Conservation (phyloP, 129 eudicot genomes). For the Kitagawia praeruptora region DNA sequence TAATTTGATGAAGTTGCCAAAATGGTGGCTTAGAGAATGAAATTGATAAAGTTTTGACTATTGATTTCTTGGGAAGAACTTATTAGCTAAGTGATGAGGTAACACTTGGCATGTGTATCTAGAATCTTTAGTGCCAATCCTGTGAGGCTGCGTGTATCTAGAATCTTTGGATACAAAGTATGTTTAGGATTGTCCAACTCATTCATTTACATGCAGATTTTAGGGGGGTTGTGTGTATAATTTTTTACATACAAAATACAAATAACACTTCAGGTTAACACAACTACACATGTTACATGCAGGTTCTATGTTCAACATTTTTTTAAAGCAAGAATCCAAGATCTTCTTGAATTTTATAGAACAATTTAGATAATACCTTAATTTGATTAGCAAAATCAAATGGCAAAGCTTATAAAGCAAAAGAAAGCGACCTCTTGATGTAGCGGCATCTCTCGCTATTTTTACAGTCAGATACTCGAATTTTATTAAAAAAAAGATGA, state of each 20-base stretch:
- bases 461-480: too few species aligned
- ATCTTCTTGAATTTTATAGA: background rate
- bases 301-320: background rate
- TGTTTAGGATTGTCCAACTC: conserved; percentile 1
- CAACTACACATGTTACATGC: background rate
- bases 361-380: background rate
- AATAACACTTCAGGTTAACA: background rate
- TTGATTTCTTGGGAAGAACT: background rate
- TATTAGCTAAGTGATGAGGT: conserved; percentile 7
- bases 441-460: too few species aligned
- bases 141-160: background rate
- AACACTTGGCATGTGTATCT: background rate
- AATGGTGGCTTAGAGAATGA: conserved; percentile 1
- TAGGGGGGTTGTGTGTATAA: too few species aligned
- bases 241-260: too few species aligned
- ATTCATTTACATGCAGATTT: too few species aligned
- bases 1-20: background rate
- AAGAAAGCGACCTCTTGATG: too few species aligned
- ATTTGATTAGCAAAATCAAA: too few species aligned
- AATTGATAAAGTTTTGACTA: too few species aligned
- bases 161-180: background rate
- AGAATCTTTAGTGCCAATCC: background rate
- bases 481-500: too few species aligned
- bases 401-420: too few species aligned
- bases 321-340: background rate